Percentiles rank a stretch among this genome's conserved stretches.
Conservation (phyloP, 2,329 filamentous ascomycete genomes). For the Talaromyces sp. region DNA sequence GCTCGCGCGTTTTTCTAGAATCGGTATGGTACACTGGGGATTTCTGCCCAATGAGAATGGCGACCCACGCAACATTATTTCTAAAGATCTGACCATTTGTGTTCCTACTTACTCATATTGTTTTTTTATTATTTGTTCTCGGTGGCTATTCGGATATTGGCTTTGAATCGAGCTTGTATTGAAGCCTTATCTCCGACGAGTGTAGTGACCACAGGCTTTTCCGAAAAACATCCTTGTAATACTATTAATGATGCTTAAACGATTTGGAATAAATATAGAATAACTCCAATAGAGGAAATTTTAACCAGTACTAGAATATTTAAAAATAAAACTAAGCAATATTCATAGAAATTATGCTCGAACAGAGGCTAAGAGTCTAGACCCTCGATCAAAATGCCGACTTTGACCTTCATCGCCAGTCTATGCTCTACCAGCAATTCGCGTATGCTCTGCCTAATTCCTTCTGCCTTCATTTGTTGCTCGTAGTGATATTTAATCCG, state of each 20-base stretch:
- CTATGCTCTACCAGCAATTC: neutral
- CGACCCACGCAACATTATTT: neutral
- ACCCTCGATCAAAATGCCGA: neutral
- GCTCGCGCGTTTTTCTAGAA: conserved; percentile 8
- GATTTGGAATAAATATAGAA: no score
- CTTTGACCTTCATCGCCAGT: neutral
- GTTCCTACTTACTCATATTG: no score
- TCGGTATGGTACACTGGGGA: neutral
- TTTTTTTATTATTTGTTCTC: no score
- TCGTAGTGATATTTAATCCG: neutral
- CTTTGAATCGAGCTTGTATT: no score
- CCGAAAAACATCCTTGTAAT: no score
- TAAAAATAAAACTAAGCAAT: neutral
- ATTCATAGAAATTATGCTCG: no score
- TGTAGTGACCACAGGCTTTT: no score
- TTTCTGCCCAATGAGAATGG: neutral
- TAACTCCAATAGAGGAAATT: neutral
- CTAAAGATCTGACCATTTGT: neutral
- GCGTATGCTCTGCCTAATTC: neutral
- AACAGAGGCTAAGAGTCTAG: neutral
- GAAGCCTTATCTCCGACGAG: no score
- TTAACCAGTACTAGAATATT: neutral
- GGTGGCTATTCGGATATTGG: no score
- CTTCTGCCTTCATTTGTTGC: neutral
- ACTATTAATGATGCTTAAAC: no score